Conservation (phyloP, 1,139 yeast species). For the Geotrichum reessii region DNA sequence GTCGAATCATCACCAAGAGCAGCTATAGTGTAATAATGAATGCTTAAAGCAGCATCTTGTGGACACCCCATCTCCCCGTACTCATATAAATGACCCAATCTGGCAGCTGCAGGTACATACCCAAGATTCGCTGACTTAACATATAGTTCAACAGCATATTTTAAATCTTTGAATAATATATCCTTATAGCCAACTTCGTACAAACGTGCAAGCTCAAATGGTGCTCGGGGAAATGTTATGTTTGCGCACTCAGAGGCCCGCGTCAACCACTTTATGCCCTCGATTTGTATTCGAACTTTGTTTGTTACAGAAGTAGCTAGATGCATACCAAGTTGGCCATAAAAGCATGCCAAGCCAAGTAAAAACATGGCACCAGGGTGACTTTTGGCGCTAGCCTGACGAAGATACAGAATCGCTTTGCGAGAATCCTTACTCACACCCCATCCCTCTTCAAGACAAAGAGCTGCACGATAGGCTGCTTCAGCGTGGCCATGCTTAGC, state of each 20-base stretch:
- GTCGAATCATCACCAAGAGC: conserved; percentile 83
- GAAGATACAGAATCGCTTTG: conserved; percentile 74
- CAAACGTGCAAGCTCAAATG: conserved; percentile 83
- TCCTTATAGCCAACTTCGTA: conserved; percentile 81
- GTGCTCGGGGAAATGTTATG: conserved; percentile 84
- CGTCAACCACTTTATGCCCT: conserved; percentile 89
- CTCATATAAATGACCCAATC: conserved; percentile 81
- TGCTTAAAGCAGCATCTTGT: conserved; percentile 75
- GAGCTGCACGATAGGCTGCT: conserved; percentile 84
- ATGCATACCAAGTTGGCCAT: conserved; percentile 72
- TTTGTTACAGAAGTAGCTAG: conserved; percentile 7
- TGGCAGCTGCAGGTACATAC: conserved; percentile 71
- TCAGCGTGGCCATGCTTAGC: conserved; percentile 92
- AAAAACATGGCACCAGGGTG: conserved; percentile 96
- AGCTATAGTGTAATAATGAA: conserved; percentile 89
- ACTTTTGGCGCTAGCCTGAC: conserved; percentile 82
- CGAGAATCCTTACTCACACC: conserved; percentile 88
- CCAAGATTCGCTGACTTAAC: conserved; percentile 89
- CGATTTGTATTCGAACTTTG: conserved; percentile 57
- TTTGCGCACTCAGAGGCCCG: conserved; percentile 82
- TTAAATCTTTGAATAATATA: conserved; percentile 73
- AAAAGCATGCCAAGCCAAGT: conserved; percentile 78
- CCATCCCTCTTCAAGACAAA: conserved; percentile 88
- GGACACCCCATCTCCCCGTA: conserved; percentile 70
- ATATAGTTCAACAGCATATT: conserved; percentile 80